Conservation (phyloP, 2,329 filamentous ascomycete genomes). For the Neonectria neomacrospora region DNA sequence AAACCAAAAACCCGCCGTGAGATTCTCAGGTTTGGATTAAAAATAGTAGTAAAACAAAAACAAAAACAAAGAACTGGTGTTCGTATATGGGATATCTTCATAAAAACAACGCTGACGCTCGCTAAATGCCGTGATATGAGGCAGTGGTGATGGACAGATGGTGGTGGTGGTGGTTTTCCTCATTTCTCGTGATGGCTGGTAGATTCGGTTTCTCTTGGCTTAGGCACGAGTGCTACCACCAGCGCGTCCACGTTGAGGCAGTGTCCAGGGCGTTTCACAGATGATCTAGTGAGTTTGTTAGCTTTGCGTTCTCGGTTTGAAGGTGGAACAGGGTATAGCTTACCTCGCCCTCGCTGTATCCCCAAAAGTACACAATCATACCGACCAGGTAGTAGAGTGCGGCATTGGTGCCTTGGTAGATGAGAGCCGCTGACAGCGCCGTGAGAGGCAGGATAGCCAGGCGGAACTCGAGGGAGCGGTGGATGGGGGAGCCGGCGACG, state of each 20-base stretch:
- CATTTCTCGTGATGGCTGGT: not conserved
- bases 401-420: conserved; percentile 94
- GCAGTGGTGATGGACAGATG: not conserved
- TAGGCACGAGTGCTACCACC: conserved; percentile 41
- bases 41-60: conserved; percentile 1
- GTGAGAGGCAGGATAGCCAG: conserved; percentile 85
- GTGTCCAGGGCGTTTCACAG: conserved; percentile 75
- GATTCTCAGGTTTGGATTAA: not conserved
- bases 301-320: not conserved
- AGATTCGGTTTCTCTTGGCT: conserved; percentile 2
- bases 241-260: conserved; percentile 65
- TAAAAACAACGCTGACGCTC: conserved; percentile 26
- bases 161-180: not conserved
- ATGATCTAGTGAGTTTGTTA: conserved; percentile 63
- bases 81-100: conserved; percentile 19
- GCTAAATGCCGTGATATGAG: conserved; percentile 18
- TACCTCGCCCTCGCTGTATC: conserved; percentile 96
- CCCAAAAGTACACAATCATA: conserved; percentile 93
- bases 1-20: not conserved
- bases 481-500: conserved; percentile 80
- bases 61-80: conserved; percentile 9
- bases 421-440: conserved; percentile 76
- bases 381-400: conserved; percentile 92
- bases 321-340: conserved; percentile 44
- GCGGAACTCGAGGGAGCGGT: conserved; percentile 88